A percentile compares a stretch with the other conserved stretches of the same genome.
Evolutionary conservation across 192 early-diverging fungal genomes (phyloP).

Genomic region (Coemansia sp.): DNA sequence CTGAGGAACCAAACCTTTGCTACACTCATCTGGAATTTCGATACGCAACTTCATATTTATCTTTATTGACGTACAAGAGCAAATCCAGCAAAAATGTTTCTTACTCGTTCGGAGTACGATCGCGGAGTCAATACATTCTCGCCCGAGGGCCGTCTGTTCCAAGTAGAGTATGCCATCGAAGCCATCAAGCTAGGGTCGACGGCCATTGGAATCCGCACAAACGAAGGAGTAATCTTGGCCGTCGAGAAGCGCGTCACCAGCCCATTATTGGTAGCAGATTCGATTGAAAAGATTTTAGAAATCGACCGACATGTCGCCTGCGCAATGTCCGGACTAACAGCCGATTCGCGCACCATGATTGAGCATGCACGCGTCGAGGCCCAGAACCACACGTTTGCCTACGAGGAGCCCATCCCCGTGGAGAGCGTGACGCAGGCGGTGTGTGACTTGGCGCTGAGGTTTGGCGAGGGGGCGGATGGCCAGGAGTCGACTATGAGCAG

Average conservation of each 20-base stretch:
- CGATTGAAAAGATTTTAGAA: conserved; percentile 98
- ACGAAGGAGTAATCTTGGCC: conserved; percentile 87
- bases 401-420: conserved; percentile 92
- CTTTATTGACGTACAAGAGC: background rate
- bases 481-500: conserved; percentile 98
- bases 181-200: conserved; percentile 99
- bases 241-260: conserved; percentile 98
- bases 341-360: conserved; percentile 97
- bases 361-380: conserved; percentile 96
- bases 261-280: conserved; percentile 84
- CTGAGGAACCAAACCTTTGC: background rate
- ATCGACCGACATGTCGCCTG: conserved; percentile 94
- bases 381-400: conserved; percentile 96
- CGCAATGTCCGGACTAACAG: conserved; percentile 95
- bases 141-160: conserved; percentile 98
- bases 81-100: conserved; percentile 33
- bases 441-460: conserved; percentile 95
- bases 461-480: conserved; percentile 95
- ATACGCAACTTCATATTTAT: background rate
- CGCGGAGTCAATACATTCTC: conserved; percentile 99
- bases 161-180: conserved; percentile 99
- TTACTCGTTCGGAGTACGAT: conserved; percentile 91
- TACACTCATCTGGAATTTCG: background rate
- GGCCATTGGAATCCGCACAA: conserved; percentile 96
- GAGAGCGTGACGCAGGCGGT: conserved; percentile 97